Conservation (phyloP, 768 basidiomycete species). For the Lentinula raphanica region DNA sequence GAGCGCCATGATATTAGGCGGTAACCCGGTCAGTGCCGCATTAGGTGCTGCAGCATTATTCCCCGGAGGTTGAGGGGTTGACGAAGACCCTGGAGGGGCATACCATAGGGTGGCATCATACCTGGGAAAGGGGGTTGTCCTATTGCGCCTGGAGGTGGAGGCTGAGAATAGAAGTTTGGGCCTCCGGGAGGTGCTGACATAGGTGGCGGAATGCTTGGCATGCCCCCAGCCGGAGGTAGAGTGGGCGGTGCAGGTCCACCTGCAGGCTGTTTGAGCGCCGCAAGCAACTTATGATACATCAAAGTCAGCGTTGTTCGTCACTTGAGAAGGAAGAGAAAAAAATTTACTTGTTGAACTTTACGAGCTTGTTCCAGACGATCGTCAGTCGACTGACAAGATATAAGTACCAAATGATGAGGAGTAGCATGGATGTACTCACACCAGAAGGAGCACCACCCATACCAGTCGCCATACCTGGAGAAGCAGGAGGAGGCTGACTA, state of each 20-base stretch:
- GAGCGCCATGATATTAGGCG: slow-evolving; percentile 66
- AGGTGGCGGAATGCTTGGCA: slow-evolving; percentile 25
- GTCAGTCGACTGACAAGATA: slow-evolving; percentile 42
- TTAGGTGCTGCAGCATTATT: slow-evolving; percentile 27
- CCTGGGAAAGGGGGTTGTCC: slow-evolving; percentile 24
- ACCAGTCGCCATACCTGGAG: slow-evolving; percentile 16
- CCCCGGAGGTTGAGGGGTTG: slow-evolving; percentile 24
- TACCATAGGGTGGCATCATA: slow-evolving; percentile 29
- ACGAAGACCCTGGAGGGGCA: slow-evolving; percentile 12
- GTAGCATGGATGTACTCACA: slow-evolving; percentile 5
- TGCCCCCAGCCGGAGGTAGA: slow-evolving; percentile 20
- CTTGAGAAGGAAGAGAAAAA: neutral
- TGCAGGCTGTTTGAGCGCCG: slow-evolving; percentile 72
- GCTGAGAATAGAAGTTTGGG: slow-evolving; percentile 33
- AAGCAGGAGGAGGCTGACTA: slow-evolving; percentile 27
- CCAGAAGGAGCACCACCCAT: slow-evolving; percentile 22
- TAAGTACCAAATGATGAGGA: neutral
- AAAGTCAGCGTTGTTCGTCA: neutral
- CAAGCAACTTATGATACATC: slow-evolving; percentile 44
- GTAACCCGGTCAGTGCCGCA: slow-evolving; percentile 40
- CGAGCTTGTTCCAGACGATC: slow-evolving; percentile 86
- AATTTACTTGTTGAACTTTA: slow-evolving; percentile 69
- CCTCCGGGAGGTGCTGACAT: slow-evolving; percentile 20
- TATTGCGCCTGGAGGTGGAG: slow-evolving; percentile 31
- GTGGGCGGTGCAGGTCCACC: slow-evolving; percentile 29